These are phyloP conservation scores for Purshia tridentata DNA, from an alignment of 306 rosid genomes.

Conservation along the genomic window DNA sequence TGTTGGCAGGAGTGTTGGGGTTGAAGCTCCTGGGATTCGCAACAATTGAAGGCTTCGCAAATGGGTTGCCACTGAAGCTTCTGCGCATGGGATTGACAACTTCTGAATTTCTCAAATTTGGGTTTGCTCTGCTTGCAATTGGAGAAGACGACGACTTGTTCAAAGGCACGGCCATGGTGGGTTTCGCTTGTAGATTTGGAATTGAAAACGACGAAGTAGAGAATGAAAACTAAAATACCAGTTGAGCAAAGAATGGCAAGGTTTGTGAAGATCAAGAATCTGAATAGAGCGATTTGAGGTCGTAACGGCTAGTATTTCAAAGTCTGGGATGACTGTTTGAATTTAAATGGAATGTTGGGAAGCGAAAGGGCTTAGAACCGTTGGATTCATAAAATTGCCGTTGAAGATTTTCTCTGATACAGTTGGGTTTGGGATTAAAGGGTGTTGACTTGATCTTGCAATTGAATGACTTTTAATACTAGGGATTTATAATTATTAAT, in stretches of 20 bases:
- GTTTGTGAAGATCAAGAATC: neutral
- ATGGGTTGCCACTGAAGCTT: conserved; percentile 75
- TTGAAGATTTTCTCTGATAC: conserved; percentile 1
- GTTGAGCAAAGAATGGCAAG: neutral
- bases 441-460: neutral
- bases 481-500: neutral
- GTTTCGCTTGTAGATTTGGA: neutral
- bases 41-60: conserved; percentile 53
- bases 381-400: conserved; percentile 27
- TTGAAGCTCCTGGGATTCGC: conserved; percentile 43
- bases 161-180: conserved; percentile 44
- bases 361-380: conserved; percentile 33
- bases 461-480: neutral
- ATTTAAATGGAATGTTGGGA: conserved; percentile 26
- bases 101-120: conserved; percentile 64
- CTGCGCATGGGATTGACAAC: conserved; percentile 49
- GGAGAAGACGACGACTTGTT: conserved; percentile 52
- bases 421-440: neutral
- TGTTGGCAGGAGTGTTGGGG: conserved; percentile 61
- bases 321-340: neutral
- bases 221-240: neutral
- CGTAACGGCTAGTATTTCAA: conserved; percentile 58
- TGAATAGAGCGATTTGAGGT: conserved; percentile 23
- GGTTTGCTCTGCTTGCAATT: conserved; percentile 36
- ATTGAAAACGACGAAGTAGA: neutral